phyloP scores from a whole-genome alignment of 371 early-diverging fungal genomes.

The Chytridium lagenaria region DNA sequence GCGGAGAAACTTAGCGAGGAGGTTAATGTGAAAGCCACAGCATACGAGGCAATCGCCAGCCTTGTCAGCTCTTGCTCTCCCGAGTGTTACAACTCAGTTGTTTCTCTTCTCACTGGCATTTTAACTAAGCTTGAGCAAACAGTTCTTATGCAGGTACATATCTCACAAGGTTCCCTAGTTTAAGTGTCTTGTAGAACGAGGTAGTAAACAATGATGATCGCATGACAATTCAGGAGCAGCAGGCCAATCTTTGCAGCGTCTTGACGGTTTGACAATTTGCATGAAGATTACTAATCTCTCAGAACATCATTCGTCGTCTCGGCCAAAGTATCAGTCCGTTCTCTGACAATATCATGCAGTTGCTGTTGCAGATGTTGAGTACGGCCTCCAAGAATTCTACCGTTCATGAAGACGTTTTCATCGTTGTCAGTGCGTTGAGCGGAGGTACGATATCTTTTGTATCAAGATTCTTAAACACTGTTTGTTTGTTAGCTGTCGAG shows the following conservation, averaged over 20 bases:
- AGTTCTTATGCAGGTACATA: constrained; percentile 62
- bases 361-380: constrained; percentile 62
- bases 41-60: constrained; percentile 90
- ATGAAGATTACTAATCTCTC: not conserved
- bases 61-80: constrained; percentile 55
- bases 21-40: constrained; percentile 84
- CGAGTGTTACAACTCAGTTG: constrained; percentile 78
- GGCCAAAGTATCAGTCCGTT: constrained; percentile 39
- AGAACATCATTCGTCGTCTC: constrained; percentile 31
- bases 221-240: constrained; percentile 78
- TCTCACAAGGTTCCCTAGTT: constrained; percentile 16
- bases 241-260: constrained; percentile 88
- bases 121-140: constrained; percentile 79
- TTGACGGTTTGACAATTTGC: constrained; percentile 58
- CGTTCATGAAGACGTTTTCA: constrained; percentile 91
- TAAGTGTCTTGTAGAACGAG: constrained; percentile 59
- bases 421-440: constrained; percentile 86
- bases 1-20: constrained; percentile 70
- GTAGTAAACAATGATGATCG: constrained; percentile 82
- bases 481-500: constrained; percentile 67
- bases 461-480: not conserved
- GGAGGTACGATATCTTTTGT: constrained; percentile 46
- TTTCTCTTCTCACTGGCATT: constrained; percentile 71
- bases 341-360: constrained; percentile 77
- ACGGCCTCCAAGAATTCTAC: constrained; percentile 79